Evolutionary conservation across 164 flowering plant genomes (phyloP).

Genomic region (Vitis vinifera): ASM3070453v1 NC_081822.1:36508001-36508500

Average conservation of each 20-base stretch:
- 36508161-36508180: slow-evolving; percentile 1
- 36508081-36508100: slow-evolving; percentile 34
- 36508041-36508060: slow-evolving; percentile 40
- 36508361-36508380: too few relatives aligned
- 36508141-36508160: slow-evolving; percentile 39
- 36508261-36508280: neutral
- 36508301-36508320: too few relatives aligned
- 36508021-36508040: slow-evolving; percentile 45
- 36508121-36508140: slow-evolving; percentile 40
- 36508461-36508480: too few relatives aligned
- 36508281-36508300: neutral
- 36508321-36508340: too few relatives aligned
- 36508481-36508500: too few relatives aligned
- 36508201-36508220: slow-evolving; percentile 43
- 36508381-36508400: too few relatives aligned
- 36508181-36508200: slow-evolving; percentile 22
- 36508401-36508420: too few relatives aligned
- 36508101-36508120: slow-evolving; percentile 46
- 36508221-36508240: neutral
- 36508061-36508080: slow-evolving; percentile 48
- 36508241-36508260: neutral
- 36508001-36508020: slow-evolving; percentile 5
- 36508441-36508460: too few relatives aligned
- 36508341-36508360: too few relatives aligned
- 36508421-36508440: too few relatives aligned